A percentile compares a stretch with the other conserved stretches of the same genome.
Evolutionary conservation across 2,329 filamentous ascomycete species (phyloP).

Genomic region (Scortechinia acanthostroma): DNA sequence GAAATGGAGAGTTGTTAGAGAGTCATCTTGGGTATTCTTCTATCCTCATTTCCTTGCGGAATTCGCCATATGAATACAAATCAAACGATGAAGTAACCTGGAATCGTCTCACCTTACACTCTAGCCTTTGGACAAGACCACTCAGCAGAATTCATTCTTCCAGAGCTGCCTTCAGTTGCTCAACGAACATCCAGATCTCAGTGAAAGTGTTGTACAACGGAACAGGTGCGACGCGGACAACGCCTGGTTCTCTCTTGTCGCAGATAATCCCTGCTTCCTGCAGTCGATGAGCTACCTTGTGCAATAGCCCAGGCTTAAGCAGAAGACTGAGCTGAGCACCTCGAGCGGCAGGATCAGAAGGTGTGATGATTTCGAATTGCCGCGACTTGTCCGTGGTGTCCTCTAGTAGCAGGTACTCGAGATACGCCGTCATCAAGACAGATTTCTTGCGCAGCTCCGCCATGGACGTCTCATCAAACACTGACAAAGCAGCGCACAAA

Average conservation of each 20-base stretch:
- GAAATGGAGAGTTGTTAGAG: no score
- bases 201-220: conserved; percentile 59
- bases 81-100: no score
- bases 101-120: no score
- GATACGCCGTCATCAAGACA: conserved; percentile 67
- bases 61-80: no score
- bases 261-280: conserved; percentile 49
- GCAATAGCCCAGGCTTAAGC: conserved; percentile 44
- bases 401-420: conserved; percentile 57
- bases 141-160: neutral
- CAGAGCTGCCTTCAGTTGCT: conserved; percentile 24
- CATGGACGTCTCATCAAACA: conserved; percentile 71
- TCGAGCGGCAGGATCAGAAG: conserved; percentile 11
- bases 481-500: conserved; percentile 65
- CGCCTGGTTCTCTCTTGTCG: conserved; percentile 58
- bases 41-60: no score
- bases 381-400: conserved; percentile 8
- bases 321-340: conserved; percentile 22
- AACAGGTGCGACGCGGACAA: conserved; percentile 54
- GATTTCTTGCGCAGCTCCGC: conserved; percentile 63
- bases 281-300: conserved; percentile 41
- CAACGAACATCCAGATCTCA: conserved; percentile 46
- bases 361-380: conserved; percentile 33
- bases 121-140: no score
- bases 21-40: no score